These are phyloP conservation scores for Hydnomerulius pinastri DNA, from an alignment of 768 basidiomycete species.

Conservation along the genomic window DNA sequence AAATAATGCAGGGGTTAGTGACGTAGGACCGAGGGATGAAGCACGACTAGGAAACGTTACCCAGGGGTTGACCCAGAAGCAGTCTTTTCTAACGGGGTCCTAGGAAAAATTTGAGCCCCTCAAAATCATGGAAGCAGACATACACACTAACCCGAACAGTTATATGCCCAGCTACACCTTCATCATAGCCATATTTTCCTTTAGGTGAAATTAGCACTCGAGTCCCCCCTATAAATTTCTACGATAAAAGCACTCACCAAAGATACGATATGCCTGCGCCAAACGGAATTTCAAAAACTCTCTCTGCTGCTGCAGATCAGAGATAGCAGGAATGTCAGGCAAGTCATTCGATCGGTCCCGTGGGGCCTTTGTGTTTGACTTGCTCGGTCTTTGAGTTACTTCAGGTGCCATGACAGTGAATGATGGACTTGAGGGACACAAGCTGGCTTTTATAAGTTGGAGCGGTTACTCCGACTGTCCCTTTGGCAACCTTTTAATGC, in stretches of 20 bases:
- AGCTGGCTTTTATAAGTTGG: background rate
- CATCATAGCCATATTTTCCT: slow-evolving; percentile 42
- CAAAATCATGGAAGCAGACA: background rate
- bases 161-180: slow-evolving; percentile 53
- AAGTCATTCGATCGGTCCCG: background rate
- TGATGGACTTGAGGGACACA: background rate
- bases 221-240: background rate
- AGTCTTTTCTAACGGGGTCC: slow-evolving; percentile 43
- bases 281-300: slow-evolving; percentile 46
- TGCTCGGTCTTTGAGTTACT: background rate
- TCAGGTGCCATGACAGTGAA: background rate
- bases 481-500: too few relatives aligned
- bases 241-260: slow-evolving; percentile 33
- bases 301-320: slow-evolving; percentile 38
- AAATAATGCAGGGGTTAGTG: background rate
- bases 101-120: slow-evolving; percentile 12
- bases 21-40: background rate
- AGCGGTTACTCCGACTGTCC: too few relatives aligned
- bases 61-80: slow-evolving; percentile 53
- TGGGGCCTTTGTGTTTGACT: background rate
- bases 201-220: background rate
- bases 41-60: slow-evolving; percentile 28
- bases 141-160: slow-evolving; percentile 38
- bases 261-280: slow-evolving; percentile 48
- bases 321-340: slow-evolving; percentile 30